Evolutionary conservation across 306 rosid species (phyloP), one percentile per base, ranked within the genome.

Genomic region (Cotoneaster glaucophyllus): DNA sequence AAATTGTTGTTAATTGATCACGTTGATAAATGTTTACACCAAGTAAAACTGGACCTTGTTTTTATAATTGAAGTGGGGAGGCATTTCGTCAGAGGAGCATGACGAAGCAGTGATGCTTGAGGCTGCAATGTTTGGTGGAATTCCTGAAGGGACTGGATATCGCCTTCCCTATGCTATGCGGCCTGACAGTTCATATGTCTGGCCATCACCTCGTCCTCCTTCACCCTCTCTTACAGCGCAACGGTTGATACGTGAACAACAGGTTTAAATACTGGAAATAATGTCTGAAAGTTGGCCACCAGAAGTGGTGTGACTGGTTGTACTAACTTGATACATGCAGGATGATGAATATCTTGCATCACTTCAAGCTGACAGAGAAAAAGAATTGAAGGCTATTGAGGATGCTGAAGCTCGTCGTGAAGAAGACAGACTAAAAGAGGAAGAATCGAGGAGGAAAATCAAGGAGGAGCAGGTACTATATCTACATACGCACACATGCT

Each of bases 71-170:
- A 85, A 95, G 99, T 92, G 96, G 99, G 97, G 97, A 79, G 97
- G 97, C 77, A 89, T 92, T 70, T 92, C 96, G 77, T 90, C 97
- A 2, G 92, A 78, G 89, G 97, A 95, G 76, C 97, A 87, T 45
- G 96, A 95, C 53, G 97, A 90, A 84, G 97, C 97, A 62, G 96
- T 95, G 66, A 96, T 96, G 97, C 97, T 95, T 44, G 97, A 92
- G 88, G 97, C 97, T 66, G 97, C 97, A 74, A 89, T 90, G 93
- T 95, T 92, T 71, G 99, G 99, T 76, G 97, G 97, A 79, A 86
- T 89, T 73, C 95, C 98, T 15, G 97, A 92, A 87, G 91, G 89
- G 61, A 79, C 80, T 75, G 82, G 90, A 53, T 92, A 87, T 83
- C 91, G 44, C 67, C 74, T 82, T 74, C 84, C 91, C 65, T 90